A percentile compares a stretch with the other conserved stretches of the same genome.
These are phyloP conservation scores for Hortaea werneckii DNA, from an alignment of 2,329 filamentous ascomycete species.

Conservation along the genomic window DNA sequence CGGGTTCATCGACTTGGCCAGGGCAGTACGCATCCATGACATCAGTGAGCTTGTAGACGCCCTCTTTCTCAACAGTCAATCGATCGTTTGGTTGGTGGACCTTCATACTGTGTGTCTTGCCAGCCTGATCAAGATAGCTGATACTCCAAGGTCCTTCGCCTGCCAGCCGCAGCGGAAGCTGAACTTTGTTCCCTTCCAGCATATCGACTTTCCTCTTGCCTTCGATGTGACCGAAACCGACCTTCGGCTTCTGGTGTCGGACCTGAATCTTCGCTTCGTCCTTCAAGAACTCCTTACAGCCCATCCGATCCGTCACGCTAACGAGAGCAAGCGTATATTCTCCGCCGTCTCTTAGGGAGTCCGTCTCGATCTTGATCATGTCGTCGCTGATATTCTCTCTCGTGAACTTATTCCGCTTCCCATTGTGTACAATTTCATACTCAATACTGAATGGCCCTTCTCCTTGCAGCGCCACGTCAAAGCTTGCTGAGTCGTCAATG, in stretches of 20 bases:
- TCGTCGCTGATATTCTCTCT: conserved; percentile 53
- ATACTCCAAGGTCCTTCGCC: conserved; percentile 80
- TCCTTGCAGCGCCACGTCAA: conserved; percentile 66
- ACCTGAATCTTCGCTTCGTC: conserved; percentile 80
- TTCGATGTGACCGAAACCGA: conserved; percentile 75
- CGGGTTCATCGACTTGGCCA: conserved; percentile 64
- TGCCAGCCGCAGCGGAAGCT: conserved; percentile 68
- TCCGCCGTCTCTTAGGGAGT: conserved; percentile 65
- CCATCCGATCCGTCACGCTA: conserved; percentile 74
- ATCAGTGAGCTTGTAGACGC: conserved; percentile 69
- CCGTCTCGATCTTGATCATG: conserved; percentile 63
- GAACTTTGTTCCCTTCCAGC: conserved; percentile 63
- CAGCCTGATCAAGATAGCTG: conserved; percentile 48
- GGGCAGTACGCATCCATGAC: conserved; percentile 73
- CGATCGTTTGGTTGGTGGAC: conserved; percentile 25
- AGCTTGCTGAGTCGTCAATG: conserved; percentile 67
- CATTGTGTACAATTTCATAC: conserved; percentile 85
- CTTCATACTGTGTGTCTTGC: conserved; percentile 29
- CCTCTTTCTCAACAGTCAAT: conserved; percentile 29
- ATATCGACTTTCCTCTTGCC: conserved; percentile 65
- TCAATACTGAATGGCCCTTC: conserved; percentile 82
- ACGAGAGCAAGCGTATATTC: conserved; percentile 82
- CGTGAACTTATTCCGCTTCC: conserved; percentile 64
- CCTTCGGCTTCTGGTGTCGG: conserved; percentile 77
- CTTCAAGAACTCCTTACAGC: conserved; percentile 77